Evolutionary conservation across 1,139 yeast species (phyloP).

Genomic region (Eremothecium cymbalariae): DNA sequence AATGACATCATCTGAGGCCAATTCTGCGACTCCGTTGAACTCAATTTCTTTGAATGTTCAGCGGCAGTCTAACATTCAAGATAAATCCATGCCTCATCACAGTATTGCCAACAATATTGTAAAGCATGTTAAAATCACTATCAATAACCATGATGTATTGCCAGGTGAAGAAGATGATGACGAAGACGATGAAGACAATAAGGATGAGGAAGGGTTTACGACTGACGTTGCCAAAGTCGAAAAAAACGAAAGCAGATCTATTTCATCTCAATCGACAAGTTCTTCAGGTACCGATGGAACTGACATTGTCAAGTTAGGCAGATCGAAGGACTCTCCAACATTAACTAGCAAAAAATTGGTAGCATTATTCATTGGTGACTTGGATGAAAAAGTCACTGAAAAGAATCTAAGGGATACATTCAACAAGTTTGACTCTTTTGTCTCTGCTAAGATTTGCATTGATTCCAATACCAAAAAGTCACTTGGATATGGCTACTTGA

Average conservation of each 20-base stretch:
- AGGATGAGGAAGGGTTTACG: conserved; percentile 2
- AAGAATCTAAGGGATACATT: conserved; percentile 34
- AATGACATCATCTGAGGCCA: conserved; percentile 8
- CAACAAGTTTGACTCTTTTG: conserved; percentile 33
- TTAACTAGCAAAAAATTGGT: conserved; percentile 16
- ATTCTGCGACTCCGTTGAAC: conserved; percentile 11
- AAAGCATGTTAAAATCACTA: conserved; percentile 4
- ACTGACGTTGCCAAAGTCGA: conserved; percentile 6
- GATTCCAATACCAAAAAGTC: conserved; percentile 36
- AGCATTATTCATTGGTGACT: conserved; percentile 45
- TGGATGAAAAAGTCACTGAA: conserved; percentile 37
- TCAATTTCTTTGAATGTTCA: conserved; percentile 17
- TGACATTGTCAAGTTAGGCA: conserved; percentile 23
- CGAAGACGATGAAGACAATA: conserved; percentile 4
- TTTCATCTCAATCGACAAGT: conserved; percentile 12
- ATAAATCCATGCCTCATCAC: conserved; percentile 1
- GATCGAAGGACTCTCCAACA: conserved; percentile 10
- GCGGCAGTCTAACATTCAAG: conserved; percentile 8
- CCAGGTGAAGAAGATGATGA: conserved; percentile 4
- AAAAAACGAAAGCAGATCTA: conserved; percentile 13
- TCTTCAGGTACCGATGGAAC: conserved; percentile 24
- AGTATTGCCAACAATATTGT: conserved; percentile 1
- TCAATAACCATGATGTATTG: conserved; percentile 2
- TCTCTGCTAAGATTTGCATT: conserved; percentile 42
- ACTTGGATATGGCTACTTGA: conserved; percentile 47